These are phyloP conservation scores for Aspergillus fructus DNA, from an alignment of 2,329 filamentous ascomycete genomes.

Conservation along the genomic window DNA sequence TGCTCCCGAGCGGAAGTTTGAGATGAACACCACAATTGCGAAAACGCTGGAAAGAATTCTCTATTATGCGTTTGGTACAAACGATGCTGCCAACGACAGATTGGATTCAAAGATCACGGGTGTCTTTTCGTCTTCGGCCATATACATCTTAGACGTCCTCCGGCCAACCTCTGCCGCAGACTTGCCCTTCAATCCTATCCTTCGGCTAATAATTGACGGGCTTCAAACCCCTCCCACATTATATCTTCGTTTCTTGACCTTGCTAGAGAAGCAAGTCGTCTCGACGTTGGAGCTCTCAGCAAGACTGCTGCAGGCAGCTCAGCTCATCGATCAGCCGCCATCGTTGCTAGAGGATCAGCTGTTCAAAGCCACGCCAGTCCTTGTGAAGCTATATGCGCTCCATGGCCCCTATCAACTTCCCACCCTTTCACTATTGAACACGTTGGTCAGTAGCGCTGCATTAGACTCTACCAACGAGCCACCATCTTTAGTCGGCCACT, in stretches of 20 bases:
- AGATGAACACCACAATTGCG: slow-evolving; percentile 68
- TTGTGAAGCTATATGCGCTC: slow-evolving; percentile 73
- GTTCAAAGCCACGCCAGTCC: slow-evolving; percentile 74
- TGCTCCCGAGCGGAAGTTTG: slow-evolving; percentile 64
- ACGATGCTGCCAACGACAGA: slow-evolving; percentile 54
- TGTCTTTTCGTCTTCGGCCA: slow-evolving; percentile 69
- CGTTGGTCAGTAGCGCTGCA: slow-evolving; percentile 69
- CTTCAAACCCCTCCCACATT: slow-evolving; percentile 63
- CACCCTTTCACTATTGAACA: slow-evolving; percentile 68
- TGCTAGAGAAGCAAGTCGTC: slow-evolving; percentile 63
- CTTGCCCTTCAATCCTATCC: slow-evolving; percentile 72
- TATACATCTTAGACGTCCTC: slow-evolving; percentile 75
- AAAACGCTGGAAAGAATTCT: slow-evolving; percentile 71
- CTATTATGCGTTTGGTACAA: slow-evolving; percentile 71
- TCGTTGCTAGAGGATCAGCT: slow-evolving; percentile 72
- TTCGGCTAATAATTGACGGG: slow-evolving; percentile 67
- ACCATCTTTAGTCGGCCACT: slow-evolving; percentile 87
- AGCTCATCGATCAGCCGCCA: slow-evolving; percentile 61
- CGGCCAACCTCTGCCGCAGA: slow-evolving; percentile 68
- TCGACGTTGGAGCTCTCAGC: slow-evolving; percentile 66
- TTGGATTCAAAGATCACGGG: slow-evolving; percentile 55
- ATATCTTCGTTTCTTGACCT: slow-evolving; percentile 55
- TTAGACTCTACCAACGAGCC: slow-evolving; percentile 67
- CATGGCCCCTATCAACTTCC: slow-evolving; percentile 65
- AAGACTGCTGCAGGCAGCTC: slow-evolving; percentile 68